Evolutionary conservation across 2,329 filamentous ascomycete species (phyloP).

Genomic region (Penicillium sp.): DNA sequence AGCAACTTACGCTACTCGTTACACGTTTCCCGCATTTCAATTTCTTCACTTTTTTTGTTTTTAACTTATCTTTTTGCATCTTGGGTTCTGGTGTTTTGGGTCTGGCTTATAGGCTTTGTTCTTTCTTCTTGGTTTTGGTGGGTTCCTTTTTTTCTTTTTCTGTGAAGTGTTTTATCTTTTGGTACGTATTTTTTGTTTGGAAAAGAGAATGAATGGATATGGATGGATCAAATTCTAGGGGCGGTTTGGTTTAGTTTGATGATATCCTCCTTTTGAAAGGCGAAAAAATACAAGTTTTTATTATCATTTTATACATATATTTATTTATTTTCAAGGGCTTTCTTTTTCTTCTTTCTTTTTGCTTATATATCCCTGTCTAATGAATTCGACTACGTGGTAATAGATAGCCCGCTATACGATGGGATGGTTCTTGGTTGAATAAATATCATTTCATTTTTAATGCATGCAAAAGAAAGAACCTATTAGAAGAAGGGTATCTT

Average conservation of each 20-base stretch:
- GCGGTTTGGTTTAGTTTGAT: neutral
- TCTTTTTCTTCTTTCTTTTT: neutral
- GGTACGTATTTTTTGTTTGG: neutral
- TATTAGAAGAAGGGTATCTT: neutral
- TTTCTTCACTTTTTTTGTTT: neutral
- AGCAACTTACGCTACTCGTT: neutral
- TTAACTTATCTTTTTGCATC: neutral
- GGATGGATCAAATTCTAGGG: neutral
- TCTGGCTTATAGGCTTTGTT: neutral
- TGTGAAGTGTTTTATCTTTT: neutral
- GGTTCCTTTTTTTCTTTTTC: neutral
- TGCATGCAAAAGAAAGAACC: neutral
- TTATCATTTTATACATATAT: neutral
- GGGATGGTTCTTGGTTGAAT: neutral
- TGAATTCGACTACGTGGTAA: neutral
- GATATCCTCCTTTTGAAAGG: neutral
- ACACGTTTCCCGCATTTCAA: neutral
- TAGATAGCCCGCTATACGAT: neutral
- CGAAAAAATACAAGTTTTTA: neutral
- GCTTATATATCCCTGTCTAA: neutral
- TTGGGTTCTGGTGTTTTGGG: neutral
- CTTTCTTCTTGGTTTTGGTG: neutral
- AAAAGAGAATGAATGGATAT: neutral
- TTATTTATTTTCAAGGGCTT: neutral
- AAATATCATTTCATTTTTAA: neutral